Base-by-base conservation (phyloP, 805 yeast species). In the Vanderwaltozyma verrucispora region DNA sequence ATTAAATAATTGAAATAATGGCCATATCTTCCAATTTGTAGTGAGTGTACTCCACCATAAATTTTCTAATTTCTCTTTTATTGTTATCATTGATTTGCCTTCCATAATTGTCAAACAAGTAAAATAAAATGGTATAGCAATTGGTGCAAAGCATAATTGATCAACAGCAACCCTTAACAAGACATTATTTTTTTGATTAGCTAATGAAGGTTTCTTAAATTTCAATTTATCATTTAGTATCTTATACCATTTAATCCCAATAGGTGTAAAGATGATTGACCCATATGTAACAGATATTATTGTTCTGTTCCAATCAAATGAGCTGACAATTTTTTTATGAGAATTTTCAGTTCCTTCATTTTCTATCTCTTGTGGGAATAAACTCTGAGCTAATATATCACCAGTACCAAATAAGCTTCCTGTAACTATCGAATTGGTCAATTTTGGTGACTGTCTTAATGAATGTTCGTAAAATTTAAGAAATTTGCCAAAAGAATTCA, bases 11-110 rank as follows among this genome's bases (percentile, higher is more conserved):
- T 92, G 97, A 44, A 92, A 82, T 0, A 74, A 59, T 0, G 97
- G 97, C 98, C 97, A 92, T 11, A 89, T 80, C 36, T 68, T 53
- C 88, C 94, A 86, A 56, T 87, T 88, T 14, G 82, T 68, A 25
- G 65, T 55, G 30, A 88, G 59, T 0, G 95, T 87, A 4, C 71
- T 68, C 77, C 76, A 62, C 74, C 75, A 75, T 41, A 77, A 74
- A 13, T 65, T 60, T 2, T 59, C 33, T 18, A 80, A 49, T 44
- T 72, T 77, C 5, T 46, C 33, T 36, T 56, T 51, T 13, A 77
- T 64, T 17, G 64, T 64, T 0, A 55, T 54, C 4, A 60, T 28
- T 0, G 71, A 52, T 33, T 69, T 63, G 12, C 71, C 69, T 52
- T 85, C 92, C 66, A 88, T 55, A 3, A 75, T 28, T 0, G 88